phyloP scores from a whole-genome alignment of 345 rosid genomes.

The Eucalyptus erythrocorys region DNA sequence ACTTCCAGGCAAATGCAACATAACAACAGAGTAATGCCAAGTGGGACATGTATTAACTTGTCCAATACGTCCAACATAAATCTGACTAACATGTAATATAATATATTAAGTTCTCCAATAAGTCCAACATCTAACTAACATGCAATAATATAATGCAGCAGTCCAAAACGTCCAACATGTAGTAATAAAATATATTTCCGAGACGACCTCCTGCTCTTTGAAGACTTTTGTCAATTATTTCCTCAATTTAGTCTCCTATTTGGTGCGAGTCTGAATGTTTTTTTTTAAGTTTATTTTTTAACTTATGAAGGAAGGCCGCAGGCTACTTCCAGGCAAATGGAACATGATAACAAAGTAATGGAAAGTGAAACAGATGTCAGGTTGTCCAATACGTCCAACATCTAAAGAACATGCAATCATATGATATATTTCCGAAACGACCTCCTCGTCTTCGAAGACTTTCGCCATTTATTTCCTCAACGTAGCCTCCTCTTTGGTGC shows the following conservation, averaged over 20 bases:
- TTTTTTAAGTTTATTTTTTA: too few species aligned
- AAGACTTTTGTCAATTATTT: not conserved
- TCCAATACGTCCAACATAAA: too few species aligned
- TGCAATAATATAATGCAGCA: too few species aligned
- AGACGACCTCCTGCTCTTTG: not conserved
- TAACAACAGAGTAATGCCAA: not conserved
- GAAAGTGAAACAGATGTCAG: too few species aligned
- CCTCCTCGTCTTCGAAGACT: not conserved
- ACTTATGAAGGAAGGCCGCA: not conserved
- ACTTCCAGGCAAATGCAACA: too few species aligned
- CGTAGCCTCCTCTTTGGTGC: too few species aligned
- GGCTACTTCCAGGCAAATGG: not conserved
- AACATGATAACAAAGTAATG: too few species aligned
- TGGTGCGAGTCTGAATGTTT: not conserved
- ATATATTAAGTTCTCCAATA: too few species aligned
- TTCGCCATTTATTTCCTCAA: too few species aligned
- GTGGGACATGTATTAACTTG: too few species aligned
- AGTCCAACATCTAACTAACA: too few species aligned
- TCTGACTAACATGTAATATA: rapidly evolving
- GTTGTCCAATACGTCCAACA: too few species aligned
- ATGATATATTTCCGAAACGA: not conserved
- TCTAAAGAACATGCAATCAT: not conserved
- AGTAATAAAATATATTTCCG: not conserved
- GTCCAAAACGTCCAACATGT: not conserved
- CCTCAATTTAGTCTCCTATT: not conserved